Conservation (phyloP, 805 yeast species). For the Teunomyces pallodes region DNA sequence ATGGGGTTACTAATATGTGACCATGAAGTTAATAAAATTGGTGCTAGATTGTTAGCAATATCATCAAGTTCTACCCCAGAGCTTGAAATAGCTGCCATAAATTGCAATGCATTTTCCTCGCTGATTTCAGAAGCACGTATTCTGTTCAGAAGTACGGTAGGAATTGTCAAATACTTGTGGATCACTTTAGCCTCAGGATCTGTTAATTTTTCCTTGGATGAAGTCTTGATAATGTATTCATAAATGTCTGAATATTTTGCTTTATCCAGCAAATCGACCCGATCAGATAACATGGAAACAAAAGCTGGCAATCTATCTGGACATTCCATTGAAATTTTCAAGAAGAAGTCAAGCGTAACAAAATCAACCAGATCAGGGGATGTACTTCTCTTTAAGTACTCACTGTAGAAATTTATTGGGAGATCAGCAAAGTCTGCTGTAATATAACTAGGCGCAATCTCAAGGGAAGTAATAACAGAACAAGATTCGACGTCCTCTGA, state of each 20-base stretch:
- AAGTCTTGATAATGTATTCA: constrained; percentile 28
- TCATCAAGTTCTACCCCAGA: neutral
- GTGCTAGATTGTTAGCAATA: neutral
- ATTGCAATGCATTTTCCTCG: constrained; percentile 9
- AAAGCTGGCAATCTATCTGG: constrained; percentile 11
- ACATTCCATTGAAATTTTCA: constrained; percentile 24
- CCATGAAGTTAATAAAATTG: neutral
- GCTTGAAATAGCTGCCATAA: constrained; percentile 10
- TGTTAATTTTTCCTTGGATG: constrained; percentile 19
- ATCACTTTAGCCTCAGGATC: constrained; percentile 20
- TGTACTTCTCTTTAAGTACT: constrained; percentile 12
- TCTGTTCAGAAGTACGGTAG: constrained; percentile 17
- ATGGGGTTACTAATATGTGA: neutral
- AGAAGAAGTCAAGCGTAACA: constrained; percentile 31
- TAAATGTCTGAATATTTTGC: constrained; percentile 22
- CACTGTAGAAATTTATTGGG: constrained; percentile 16
- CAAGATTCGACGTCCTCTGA: neutral
- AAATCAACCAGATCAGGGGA: constrained; percentile 23
- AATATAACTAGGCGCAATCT: constrained; percentile 20
- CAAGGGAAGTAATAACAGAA: constrained; percentile 5
- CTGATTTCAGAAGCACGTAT: constrained; percentile 9
- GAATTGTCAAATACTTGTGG: constrained; percentile 14
- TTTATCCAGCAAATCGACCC: constrained; percentile 10
- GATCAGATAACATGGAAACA: constrained; percentile 1
- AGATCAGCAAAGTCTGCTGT: constrained; percentile 24